Evolutionary conservation across 1,139 yeast species (phyloP), one percentile per base, ranked within the genome.

Genomic region (Geotrichum phurueaensis): DNA sequence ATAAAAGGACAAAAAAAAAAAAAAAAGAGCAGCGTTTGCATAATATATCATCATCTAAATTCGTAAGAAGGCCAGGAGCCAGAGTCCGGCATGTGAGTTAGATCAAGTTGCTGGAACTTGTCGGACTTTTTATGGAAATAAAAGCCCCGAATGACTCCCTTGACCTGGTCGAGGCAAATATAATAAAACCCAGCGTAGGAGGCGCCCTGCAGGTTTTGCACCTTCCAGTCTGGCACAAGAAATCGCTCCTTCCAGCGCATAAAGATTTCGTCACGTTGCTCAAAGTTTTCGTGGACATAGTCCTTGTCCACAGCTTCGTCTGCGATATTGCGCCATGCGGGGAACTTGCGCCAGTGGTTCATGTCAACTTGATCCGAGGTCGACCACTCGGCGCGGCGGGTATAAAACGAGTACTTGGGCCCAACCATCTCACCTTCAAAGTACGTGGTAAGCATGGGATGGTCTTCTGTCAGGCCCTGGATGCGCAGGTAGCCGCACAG

Each of bases 161-260:
- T 83, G 6, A 83, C 78, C 67, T 89, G 91, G 71, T 89, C 88
- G 69, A 90, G 84, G 52, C 90, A 90, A 50, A 90, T 84, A 71
- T 91, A 92, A 74, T 92, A 92, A 71, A 90, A 91, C 0, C 98
- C 98, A 56, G 91, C 97, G 72, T 87, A 92, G 6, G 96, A 87
- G 0, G 97, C 97, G 22, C 95, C 96, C 52, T 81, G 70, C 15
- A 74, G 65, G 52, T 71, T 71, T 20, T 81, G 83, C n/a, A 86
- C 77, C 58, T 83, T 75, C 23, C 91, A 84, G 73, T 91, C 96
- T 0, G 96, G 96, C 13, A 89, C 84, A 64, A 91, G 75, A 69
- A 89, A 90, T 69, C 85, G 84, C 72, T 92, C 98, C 73, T 92
- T 92, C 97, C 97, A 92, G 66, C 97, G 80, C 97, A 92, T 92